Percentiles rank a stretch among this genome's conserved stretches.
Conservation (phyloP, 31 red algal species). For the Odonthalia washingtoniensis region DNA sequence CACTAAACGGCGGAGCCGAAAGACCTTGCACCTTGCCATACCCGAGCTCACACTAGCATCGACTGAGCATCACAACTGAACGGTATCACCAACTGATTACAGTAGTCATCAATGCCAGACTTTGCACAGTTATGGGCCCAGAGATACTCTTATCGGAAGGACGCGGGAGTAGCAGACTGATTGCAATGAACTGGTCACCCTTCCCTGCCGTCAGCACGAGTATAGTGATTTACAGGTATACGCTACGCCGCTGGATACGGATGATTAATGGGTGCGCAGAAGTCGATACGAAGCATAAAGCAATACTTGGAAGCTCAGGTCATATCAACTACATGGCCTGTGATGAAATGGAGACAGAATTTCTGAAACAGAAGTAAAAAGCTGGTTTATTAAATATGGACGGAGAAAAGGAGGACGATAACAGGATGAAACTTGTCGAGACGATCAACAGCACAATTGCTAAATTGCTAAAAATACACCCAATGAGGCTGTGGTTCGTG, state of each 20-base stretch:
- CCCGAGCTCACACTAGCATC: too few relatives aligned
- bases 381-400: constrained; percentile 15
- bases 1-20: too few relatives aligned
- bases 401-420: background rate
- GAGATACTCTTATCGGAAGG: background rate
- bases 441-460: constrained; percentile 5
- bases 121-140: constrained; percentile 59
- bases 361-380: constrained; percentile 4
- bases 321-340: constrained; percentile 24
- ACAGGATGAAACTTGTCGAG: constrained; percentile 6
- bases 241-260: constrained; percentile 24
- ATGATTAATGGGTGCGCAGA: constrained; percentile 23
- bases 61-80: too few relatives aligned
- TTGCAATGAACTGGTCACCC: constrained; percentile 2
- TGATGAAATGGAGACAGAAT: constrained; percentile 13
- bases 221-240: constrained; percentile 25
- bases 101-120: too few relatives aligned
- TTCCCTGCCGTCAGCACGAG: constrained; percentile 23
- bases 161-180: background rate
- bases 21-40: too few relatives aligned
- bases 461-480: constrained; percentile 43
- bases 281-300: too few relatives aligned
- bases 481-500: constrained; percentile 25
- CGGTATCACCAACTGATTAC: too few relatives aligned
- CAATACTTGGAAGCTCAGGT: constrained; percentile 4